These are phyloP conservation scores for Zizania palustris DNA, from an alignment of 202 grass and related monocot species.

Conservation along the genomic window DNA sequence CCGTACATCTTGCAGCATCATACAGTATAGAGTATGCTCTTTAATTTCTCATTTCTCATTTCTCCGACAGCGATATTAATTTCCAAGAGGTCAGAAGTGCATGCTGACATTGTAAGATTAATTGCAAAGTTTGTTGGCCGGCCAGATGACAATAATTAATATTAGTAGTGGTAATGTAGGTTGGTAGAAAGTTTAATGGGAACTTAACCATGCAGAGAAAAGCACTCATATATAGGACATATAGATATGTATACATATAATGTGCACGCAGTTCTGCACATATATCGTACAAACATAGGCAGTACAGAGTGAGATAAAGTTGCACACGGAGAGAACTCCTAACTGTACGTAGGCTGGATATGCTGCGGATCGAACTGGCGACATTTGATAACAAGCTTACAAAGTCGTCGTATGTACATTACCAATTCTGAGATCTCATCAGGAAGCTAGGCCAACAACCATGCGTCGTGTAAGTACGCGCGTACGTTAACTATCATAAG, in stretches of 20 bases:
- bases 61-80: too few species aligned
- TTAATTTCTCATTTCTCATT: too few species aligned
- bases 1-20: too few species aligned
- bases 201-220: too few species aligned
- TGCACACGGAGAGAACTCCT: neutral
- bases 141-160: too few species aligned
- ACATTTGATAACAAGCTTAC: constrained; percentile 9
- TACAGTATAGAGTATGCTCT: too few species aligned
- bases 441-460: neutral
- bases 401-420: neutral
- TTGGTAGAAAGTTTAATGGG: too few species aligned
- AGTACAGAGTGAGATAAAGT: neutral
- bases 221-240: too few species aligned
- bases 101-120: too few species aligned
- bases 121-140: too few species aligned
- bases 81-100: too few species aligned
- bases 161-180: too few species aligned
- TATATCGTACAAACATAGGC: neutral
- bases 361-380: neutral
- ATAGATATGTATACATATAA: neutral
- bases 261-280: neutral
- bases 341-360: neutral
- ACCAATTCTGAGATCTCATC: neutral
- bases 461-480: neutral
- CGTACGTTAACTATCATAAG: neutral